phyloP scores from a whole-genome alignment of 352 stramenopile species.

The Phytophthora multivora region DNA sequence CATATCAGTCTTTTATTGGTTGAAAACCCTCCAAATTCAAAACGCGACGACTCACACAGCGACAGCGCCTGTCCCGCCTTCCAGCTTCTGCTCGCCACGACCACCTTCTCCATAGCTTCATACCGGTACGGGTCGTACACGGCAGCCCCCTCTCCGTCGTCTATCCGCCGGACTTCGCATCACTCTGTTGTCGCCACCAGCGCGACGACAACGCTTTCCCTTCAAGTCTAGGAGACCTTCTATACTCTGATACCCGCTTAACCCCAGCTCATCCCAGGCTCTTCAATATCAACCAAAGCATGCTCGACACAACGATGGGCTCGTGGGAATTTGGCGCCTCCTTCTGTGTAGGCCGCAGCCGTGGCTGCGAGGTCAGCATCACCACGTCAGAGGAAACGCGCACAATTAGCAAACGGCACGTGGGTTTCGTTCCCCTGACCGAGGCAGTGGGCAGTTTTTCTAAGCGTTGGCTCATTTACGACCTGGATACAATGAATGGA shows the following conservation, averaged over 20 bases:
- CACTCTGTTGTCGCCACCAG: not conserved
- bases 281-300: slow-evolving; percentile 13
- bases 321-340: slow-evolving; percentile 54
- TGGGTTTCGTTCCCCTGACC: slow-evolving; percentile 57
- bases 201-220: not conserved
- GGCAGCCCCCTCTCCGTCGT: not conserved
- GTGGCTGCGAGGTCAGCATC: slow-evolving; percentile 72
- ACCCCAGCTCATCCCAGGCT: not conserved
- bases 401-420: slow-evolving; percentile 79
- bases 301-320: slow-evolving; percentile 26
- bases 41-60: slow-evolving; percentile 18
- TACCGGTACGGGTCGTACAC: not conserved
- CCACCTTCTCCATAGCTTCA: not conserved
- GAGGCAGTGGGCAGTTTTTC: slow-evolving; percentile 17
- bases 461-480: slow-evolving; percentile 74
- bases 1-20: slow-evolving; percentile 4
- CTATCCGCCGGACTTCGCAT: not conserved
- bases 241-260: slow-evolving; percentile 9
- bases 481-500: slow-evolving; percentile 82
- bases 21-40: slow-evolving; percentile 10
- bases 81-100: not conserved
- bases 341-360: slow-evolving; percentile 78
- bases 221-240: not conserved
- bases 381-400: slow-evolving; percentile 71
- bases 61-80: slow-evolving; percentile 19